Conservation (phyloP, 345 rosid genomes). For the Hibiscus tridactylites region DNA sequence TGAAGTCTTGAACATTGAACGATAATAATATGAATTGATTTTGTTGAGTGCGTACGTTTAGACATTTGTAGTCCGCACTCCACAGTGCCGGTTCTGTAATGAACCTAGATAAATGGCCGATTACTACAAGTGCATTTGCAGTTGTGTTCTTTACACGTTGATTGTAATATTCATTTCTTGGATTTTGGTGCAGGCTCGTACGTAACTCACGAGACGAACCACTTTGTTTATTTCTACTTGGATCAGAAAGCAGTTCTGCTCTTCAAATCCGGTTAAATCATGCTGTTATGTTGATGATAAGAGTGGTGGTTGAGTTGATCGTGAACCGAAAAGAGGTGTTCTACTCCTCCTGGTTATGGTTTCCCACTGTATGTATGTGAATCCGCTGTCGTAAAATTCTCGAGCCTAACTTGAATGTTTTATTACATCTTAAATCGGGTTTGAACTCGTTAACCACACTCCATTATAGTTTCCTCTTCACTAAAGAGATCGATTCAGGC, state of each 20-base stretch:
- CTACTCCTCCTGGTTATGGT: slow-evolving; percentile 8
- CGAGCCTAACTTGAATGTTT: slow-evolving; percentile 29
- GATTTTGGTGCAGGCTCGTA: slow-evolving; percentile 60
- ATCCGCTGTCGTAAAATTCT: slow-evolving; percentile 2
- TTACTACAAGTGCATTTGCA: neutral
- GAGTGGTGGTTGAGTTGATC: neutral
- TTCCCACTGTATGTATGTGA: slow-evolving; percentile 28
- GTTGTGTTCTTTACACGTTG: neutral
- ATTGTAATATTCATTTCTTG: neutral
- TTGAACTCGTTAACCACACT: neutral
- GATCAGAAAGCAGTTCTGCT: slow-evolving; percentile 88
- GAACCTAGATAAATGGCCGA: neutral
- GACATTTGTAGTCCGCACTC: no score
- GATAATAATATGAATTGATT: no score
- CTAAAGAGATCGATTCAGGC: no score
- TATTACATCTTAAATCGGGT: slow-evolving; percentile 9
- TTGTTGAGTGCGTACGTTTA: no score
- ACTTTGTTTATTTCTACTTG: slow-evolving; percentile 85
- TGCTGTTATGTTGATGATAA: neutral
- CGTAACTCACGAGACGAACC: slow-evolving; percentile 95
- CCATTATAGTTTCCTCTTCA: no score
- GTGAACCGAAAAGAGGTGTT: neutral
- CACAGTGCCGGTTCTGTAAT: neutral
- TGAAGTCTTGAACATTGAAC: no score
- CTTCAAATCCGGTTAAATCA: slow-evolving; percentile 72